Evolutionary conservation across 2,329 filamentous ascomycete species (phyloP).

Genomic region (Tricladium varicosporioides): DNA sequence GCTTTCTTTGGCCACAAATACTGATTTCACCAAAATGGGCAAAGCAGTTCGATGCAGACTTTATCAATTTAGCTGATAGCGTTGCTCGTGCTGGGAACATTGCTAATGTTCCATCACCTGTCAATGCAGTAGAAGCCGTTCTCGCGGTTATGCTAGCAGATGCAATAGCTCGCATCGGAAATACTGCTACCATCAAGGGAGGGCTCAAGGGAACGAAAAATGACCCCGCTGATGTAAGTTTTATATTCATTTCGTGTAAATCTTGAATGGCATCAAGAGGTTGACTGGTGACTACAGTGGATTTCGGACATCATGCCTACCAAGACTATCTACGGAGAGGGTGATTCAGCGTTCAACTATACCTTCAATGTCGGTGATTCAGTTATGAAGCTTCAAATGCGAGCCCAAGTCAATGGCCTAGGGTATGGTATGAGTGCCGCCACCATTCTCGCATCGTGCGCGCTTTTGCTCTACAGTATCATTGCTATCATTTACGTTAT

Average conservation of each 20-base stretch:
- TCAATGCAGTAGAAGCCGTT: constrained; percentile 9
- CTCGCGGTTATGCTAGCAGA: constrained; percentile 11
- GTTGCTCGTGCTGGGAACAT: constrained; percentile 1
- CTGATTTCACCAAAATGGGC: constrained; percentile 6
- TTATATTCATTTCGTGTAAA: too few relatives aligned
- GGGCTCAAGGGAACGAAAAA: background rate
- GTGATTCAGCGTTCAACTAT: constrained; percentile 9
- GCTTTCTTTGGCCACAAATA: constrained; percentile 6
- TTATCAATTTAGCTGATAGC: background rate
- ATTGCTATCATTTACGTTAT: constrained; percentile 8
- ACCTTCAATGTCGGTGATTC: background rate
- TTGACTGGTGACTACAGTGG: background rate
- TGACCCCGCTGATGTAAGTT: too few relatives aligned
- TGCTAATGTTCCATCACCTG: background rate
- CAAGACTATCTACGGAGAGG: background rate
- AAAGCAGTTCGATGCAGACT: background rate
- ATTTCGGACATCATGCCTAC: constrained; percentile 2
- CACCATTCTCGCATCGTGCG: background rate
- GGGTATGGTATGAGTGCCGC: constrained; percentile 9
- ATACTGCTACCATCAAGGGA: constrained; percentile 1
- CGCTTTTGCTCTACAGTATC: constrained; percentile 5
- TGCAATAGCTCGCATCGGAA: background rate
- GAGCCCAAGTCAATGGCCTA: constrained; percentile 4
- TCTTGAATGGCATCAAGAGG: too few relatives aligned
- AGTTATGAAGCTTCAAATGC: constrained; percentile 1